Evolutionary conservation across 2,329 filamentous ascomycete genomes (phyloP).

Genomic region (Thelonectria rubi): DNA sequence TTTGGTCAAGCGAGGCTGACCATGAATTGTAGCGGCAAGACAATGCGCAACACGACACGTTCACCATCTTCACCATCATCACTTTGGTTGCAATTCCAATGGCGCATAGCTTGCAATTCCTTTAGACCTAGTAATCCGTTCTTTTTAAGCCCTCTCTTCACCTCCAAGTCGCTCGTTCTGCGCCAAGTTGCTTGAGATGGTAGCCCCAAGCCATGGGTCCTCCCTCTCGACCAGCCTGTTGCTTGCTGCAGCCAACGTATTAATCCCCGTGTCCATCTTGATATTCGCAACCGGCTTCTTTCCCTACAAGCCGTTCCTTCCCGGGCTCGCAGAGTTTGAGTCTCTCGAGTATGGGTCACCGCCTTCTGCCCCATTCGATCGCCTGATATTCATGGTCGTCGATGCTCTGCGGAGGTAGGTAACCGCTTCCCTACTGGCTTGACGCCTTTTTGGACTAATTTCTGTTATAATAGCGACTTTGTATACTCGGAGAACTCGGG

Average conservation of each 20-base stretch:
- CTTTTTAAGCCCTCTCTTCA: conserved; percentile 7
- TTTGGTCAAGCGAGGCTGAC: conserved; percentile 39
- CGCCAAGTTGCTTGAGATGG: conserved; percentile 33
- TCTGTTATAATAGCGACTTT: conserved; percentile 74
- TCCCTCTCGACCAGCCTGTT: conserved; percentile 50
- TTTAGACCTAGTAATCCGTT: conserved; percentile 25
- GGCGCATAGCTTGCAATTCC: conserved; percentile 27
- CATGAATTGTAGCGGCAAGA: conserved; percentile 22
- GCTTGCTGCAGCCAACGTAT: conserved; percentile 75
- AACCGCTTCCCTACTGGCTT: conserved; percentile 32
- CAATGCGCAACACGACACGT: conserved; percentile 42
- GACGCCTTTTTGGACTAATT: conserved; percentile 21
- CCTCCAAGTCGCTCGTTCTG: conserved; percentile 18
- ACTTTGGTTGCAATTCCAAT: conserved; percentile 26
- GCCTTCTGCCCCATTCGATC: conserved; percentile 81
- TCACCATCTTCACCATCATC: conserved; percentile 29
- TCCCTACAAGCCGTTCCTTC: conserved; percentile 93
- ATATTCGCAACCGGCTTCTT: conserved; percentile 94
- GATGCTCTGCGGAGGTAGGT: conserved; percentile 96
- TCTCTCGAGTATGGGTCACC: conserved; percentile 62
- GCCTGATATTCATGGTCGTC: conserved; percentile 95
- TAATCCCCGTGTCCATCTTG: conserved; percentile 78
- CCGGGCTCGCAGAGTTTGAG: conserved; percentile 79
- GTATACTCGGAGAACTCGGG: conserved; percentile 84
- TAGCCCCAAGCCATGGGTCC: conserved; percentile 39